A percentile compares a stretch with the other conserved stretches of the same genome.
phyloP scores from a whole-genome alignment of 2,329 filamentous ascomycete species.

The Ramularia endophylla region DNA sequence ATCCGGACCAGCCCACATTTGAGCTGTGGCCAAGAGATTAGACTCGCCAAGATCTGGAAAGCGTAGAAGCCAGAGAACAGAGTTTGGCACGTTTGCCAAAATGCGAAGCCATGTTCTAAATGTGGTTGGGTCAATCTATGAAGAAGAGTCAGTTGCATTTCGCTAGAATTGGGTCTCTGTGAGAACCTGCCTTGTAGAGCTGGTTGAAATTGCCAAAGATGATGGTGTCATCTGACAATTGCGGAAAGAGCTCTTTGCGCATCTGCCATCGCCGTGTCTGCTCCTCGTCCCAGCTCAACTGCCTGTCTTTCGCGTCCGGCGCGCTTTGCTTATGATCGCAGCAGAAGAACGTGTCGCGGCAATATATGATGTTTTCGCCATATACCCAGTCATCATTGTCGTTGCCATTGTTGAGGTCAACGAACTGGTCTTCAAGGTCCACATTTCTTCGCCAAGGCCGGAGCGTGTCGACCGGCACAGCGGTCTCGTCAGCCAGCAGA shows the following conservation, averaged over 20 bases:
- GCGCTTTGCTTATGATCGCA: constrained; percentile 94
- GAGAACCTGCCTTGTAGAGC: constrained; percentile 75
- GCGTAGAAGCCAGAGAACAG: constrained; percentile 90
- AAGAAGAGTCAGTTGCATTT: not conserved
- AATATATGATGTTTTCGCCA: constrained; percentile 93
- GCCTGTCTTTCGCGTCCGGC: constrained; percentile 60
- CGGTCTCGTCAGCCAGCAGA: constrained; percentile 80
- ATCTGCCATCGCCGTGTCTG: constrained; percentile 79
- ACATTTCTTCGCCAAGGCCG: constrained; percentile 73
- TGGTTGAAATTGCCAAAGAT: constrained; percentile 99
- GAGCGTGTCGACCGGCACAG: constrained; percentile 75
- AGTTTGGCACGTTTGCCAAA: constrained; percentile 74
- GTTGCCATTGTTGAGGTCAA: constrained; percentile 60
- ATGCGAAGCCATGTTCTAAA: constrained; percentile 96
- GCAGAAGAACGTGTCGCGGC: constrained; percentile 93
- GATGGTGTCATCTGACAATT: constrained; percentile 71
- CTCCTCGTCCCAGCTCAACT: constrained; percentile 76
- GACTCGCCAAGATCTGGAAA: constrained; percentile 91
- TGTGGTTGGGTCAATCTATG: constrained; percentile 89
- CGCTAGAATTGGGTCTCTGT: too few relatives aligned
- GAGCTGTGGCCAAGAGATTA: constrained; percentile 74
- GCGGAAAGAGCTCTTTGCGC: constrained; percentile 87
- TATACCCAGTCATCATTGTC: constrained; percentile 76
- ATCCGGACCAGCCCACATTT: constrained; percentile 74
- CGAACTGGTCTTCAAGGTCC: constrained; percentile 60